Conservation (phyloP, 768 basidiomycete genomes). For the Lactarius sanguifluus region DNA sequence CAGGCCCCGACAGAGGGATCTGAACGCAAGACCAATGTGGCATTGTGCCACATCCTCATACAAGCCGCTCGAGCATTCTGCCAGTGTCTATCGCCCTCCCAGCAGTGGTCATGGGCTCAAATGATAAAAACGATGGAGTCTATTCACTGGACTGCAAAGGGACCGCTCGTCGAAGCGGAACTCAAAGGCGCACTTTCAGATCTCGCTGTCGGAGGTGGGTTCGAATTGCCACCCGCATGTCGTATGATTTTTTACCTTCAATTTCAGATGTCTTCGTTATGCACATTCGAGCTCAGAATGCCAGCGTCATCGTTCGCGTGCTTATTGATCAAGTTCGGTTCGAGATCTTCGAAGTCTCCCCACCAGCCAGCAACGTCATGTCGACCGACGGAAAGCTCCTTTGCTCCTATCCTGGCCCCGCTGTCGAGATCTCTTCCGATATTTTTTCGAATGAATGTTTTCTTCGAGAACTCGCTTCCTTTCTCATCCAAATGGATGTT, state of each 20-base stretch:
- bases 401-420: slow-evolving; percentile 40
- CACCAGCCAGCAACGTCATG: slow-evolving; percentile 41
- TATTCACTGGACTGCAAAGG: neutral
- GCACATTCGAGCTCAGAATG: slow-evolving; percentile 20
- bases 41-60: slow-evolving; percentile 15
- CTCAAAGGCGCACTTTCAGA: neutral
- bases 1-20: neutral
- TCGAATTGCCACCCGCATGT: neutral
- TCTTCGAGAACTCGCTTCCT: neutral
- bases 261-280: slow-evolving; percentile 12
- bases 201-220: slow-evolving; percentile 5
- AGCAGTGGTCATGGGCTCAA: neutral
- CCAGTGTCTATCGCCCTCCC: neutral
- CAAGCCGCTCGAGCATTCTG: neutral
- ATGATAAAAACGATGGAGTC: slow-evolving; percentile 14
- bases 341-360: slow-evolving; percentile 44
- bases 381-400: slow-evolving; percentile 38
- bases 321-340: slow-evolving; percentile 9
- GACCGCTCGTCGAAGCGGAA: neutral
- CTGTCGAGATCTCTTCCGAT: slow-evolving; percentile 37
- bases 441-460: neutral
- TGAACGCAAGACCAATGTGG: neutral
- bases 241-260: neutral
- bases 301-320: slow-evolving; percentile 7
- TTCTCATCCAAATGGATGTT: neutral